These are phyloP conservation scores for Leccinum rimulosum DNA, from an alignment of 768 basidiomycete genomes.

Conservation along the genomic window DNA sequence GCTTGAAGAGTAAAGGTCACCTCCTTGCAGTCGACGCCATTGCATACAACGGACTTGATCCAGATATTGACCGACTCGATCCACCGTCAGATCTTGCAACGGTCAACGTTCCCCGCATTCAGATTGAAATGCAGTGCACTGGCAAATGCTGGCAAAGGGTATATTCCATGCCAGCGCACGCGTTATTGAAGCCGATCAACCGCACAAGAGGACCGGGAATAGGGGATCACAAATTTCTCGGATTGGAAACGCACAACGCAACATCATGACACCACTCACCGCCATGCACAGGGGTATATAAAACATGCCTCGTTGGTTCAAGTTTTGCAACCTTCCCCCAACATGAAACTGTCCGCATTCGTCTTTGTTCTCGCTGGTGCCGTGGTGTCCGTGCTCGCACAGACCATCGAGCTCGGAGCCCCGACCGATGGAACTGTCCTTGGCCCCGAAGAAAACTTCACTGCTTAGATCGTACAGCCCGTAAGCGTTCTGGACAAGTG, in stretches of 20 bases:
- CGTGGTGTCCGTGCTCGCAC: constrained; percentile 17
- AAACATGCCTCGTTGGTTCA: background rate
- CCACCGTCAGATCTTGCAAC: background rate
- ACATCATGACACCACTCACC: background rate
- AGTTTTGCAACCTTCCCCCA: background rate
- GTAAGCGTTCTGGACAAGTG: constrained; percentile 11
- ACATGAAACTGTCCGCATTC: constrained; percentile 19
- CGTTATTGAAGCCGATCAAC: no score
- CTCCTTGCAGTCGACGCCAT: background rate
- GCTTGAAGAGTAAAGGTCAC: background rate
- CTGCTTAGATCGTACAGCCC: constrained; percentile 19
- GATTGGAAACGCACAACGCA: no score
- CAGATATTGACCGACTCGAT: background rate
- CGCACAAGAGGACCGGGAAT: no score
- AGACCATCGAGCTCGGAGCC: constrained; percentile 27
- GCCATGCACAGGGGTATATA: background rate
- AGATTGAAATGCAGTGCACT: background rate
- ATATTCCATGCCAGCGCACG: no score
- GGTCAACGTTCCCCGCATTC: background rate
- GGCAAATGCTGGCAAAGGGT: no score
- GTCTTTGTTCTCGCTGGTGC: constrained; percentile 7
- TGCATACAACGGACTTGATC: background rate
- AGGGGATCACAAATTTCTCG: background rate
- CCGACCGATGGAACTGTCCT: constrained; percentile 24
- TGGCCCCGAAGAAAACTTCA: constrained; percentile 15